A percentile compares a stretch with the other conserved stretches of the same genome.
Conservation (phyloP, 768 basidiomycete species). For the Mycena alexandri region DNA sequence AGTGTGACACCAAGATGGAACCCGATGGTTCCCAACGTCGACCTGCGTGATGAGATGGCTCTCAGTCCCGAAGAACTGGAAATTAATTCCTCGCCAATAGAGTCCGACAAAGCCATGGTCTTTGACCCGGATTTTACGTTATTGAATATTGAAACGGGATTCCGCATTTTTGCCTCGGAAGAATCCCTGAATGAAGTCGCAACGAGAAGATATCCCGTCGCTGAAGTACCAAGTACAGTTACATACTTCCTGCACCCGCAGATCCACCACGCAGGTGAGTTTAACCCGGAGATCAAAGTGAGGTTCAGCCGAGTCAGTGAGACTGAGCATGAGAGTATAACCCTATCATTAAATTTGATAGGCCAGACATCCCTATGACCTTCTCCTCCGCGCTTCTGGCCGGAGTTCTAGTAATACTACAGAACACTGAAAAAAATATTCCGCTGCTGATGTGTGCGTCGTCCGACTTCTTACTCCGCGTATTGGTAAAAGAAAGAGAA, state of each 20-base stretch:
- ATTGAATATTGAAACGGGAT: not conserved
- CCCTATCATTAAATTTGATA: too few species aligned
- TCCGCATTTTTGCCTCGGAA: conserved; percentile 17
- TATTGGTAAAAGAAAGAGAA: not conserved
- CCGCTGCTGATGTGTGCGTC: too few species aligned
- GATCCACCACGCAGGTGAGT: not conserved
- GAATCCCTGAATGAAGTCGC: not conserved
- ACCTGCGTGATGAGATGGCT: conserved; percentile 2
- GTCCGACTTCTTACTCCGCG: not conserved
- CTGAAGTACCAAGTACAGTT: not conserved
- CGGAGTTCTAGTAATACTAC: not conserved
- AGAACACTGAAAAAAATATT: not conserved
- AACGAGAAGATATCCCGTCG: not conserved
- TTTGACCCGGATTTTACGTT: conserved; percentile 3
- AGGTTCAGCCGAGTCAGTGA: too few species aligned
- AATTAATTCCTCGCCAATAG: not conserved
- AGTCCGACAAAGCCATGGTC: not conserved
- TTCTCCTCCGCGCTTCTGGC: not conserved
- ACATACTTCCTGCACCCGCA: not conserved
- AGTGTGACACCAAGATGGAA: conserved; percentile 15
- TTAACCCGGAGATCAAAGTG: too few species aligned
- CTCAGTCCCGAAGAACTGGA: conserved; percentile 6
- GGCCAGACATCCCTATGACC: not conserved
- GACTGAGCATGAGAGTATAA: not conserved
- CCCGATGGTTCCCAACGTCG: not conserved